Base-by-base conservation (phyloP, 768 basidiomycete species). In the Leucosporidium yakuticum region DNA sequence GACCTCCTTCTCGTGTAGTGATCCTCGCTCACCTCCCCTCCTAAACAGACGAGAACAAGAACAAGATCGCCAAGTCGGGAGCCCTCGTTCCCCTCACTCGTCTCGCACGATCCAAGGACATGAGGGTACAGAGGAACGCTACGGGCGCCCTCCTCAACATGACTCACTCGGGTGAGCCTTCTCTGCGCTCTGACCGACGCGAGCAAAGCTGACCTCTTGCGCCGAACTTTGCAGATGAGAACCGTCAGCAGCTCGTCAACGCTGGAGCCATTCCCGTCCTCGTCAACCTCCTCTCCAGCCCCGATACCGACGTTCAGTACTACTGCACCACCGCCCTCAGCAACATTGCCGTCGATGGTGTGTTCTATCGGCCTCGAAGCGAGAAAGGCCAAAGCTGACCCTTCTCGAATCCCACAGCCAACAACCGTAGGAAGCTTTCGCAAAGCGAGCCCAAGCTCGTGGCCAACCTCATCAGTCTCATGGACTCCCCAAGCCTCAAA, bases 241-340 rank as follows among this genome's bases (percentile, higher is more conserved):
- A 99, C 79, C 84, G 96, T 63, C 95, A 98, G 76, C 95, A 98
- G 75, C 88, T 99, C 64, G 96, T 99, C 73, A 93, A 92, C 73
- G 96, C 96, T 34, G 96, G 96, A 6, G 96, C 96, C 27, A 97
- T 99, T 67, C 96, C 96, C 21, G 96, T 99, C 36, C 85, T 76
- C 17, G 96, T 99, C 73, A 88, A 88, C 76, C 83, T 99, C 44
- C 82, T 99, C 70, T 96, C 94, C 77, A 93, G 91, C 8, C 86
- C 89, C 58, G 96, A 99, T 78, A 99, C 96, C n/a, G 96, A 99
- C 77, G 96, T 99, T 3, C 96, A 99, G 78, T 99, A 99, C 77
- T 99, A 99, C 78, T 99, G 96, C 80, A 99, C 96, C 9, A 99
- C 96, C 19, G 96, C 96, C 9, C 80, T 99, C 74, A 93, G 90